Conservation (phyloP, 106 monocot species). For the Iris macrosiphon region DNA sequence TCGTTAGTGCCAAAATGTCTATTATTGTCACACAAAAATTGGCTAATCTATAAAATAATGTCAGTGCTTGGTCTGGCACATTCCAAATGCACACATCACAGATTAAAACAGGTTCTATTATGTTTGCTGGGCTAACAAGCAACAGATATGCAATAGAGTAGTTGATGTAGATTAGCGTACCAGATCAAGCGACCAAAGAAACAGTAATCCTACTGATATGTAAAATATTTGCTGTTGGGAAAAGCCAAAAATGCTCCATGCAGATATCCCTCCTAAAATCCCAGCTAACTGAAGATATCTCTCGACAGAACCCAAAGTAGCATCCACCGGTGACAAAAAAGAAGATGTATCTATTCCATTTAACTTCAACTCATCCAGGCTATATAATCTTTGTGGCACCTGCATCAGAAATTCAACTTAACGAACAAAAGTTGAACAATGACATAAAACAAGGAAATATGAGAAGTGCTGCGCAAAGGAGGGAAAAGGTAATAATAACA, state of each 20-base stretch:
- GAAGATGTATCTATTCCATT: conserved; percentile 71
- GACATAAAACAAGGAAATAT: too few species aligned
- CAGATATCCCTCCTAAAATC: conserved; percentile 45
- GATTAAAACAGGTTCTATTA: too few species aligned
- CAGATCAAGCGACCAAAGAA: conserved; percentile 79
- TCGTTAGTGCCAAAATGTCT: too few species aligned
- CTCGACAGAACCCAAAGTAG: conserved; percentile 70
- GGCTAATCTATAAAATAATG: too few species aligned
- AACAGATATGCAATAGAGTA: neutral
- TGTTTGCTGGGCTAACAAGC: neutral
- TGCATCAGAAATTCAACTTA: conserved; percentile 11
- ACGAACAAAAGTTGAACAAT: neutral
- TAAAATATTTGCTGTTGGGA: conserved; percentile 48
- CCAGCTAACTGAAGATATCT: conserved; percentile 70
- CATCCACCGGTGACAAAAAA: conserved; percentile 72
- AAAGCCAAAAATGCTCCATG: conserved; percentile 54
- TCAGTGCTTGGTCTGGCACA: too few species aligned
- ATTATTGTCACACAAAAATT: too few species aligned
- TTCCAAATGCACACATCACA: too few species aligned
- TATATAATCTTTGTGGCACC: conserved; percentile 77
- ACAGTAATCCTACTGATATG: conserved; percentile 46
- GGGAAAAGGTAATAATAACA: too few species aligned
- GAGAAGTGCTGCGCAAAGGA: too few species aligned
- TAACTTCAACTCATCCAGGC: conserved; percentile 83
- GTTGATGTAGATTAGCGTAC: conserved; percentile 21